These are phyloP conservation scores for Amylostereum areolatum DNA, from an alignment of 1,284 basidiomycete species.

Conservation along the genomic window DNA sequence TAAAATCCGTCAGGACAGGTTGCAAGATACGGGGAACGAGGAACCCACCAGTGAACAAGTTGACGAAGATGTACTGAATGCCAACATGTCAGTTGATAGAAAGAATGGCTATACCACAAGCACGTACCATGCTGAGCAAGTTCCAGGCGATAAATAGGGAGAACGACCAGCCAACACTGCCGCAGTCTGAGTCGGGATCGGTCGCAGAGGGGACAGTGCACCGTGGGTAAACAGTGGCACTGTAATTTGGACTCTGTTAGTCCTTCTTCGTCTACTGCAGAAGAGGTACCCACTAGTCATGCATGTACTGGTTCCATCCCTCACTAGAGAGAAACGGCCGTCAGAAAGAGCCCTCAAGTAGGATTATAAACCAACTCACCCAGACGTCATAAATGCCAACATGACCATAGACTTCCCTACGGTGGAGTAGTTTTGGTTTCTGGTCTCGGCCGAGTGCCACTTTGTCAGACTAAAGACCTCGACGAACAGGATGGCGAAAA, in stretches of 20 bases:
- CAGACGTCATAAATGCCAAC: constrained; percentile 74
- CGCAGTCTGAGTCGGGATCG: constrained; percentile 78
- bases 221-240: constrained; percentile 71
- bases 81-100: not conserved
- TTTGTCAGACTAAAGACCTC: constrained; percentile 95
- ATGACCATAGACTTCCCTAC: constrained; percentile 83
- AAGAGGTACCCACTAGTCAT: constrained; percentile 68
- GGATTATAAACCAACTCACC: constrained; percentile 34
- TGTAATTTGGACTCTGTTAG: constrained; percentile 21
- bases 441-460: constrained; percentile 70
- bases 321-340: constrained; percentile 44
- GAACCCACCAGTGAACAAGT: constrained; percentile 80
- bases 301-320: constrained; percentile 95
- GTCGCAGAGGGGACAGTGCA: constrained; percentile 63
- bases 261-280: not conserved
- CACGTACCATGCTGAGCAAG: constrained; percentile 86
- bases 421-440: constrained; percentile 77
- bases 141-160: constrained; percentile 95
- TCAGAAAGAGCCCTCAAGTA: not conserved
- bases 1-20: constrained; percentile 16
- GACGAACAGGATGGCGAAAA: constrained; percentile 86
- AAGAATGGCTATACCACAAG: not conserved
- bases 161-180: constrained; percentile 82
- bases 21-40: constrained; percentile 4
- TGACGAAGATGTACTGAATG: constrained; percentile 85